A percentile compares a stretch with the other conserved stretches of the same genome.
These are phyloP conservation scores for Arachis stenosperma DNA, from an alignment of 306 rosid species.

Conservation along the genomic window DNA sequence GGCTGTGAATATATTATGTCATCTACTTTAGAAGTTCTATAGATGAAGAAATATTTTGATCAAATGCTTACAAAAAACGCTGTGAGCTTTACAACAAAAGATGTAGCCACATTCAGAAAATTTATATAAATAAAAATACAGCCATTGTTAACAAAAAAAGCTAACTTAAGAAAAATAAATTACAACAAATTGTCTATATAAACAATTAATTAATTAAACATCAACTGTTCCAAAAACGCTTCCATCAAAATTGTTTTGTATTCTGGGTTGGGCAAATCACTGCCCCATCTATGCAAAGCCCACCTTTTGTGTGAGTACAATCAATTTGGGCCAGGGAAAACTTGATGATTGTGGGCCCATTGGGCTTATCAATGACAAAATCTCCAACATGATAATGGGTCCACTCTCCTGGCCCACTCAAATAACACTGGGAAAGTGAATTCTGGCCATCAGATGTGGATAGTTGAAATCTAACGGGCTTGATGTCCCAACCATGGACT, in stretches of 20 bases:
- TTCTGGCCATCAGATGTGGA: constrained; percentile 70
- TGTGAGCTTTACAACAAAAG: neutral
- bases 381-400: constrained; percentile 67
- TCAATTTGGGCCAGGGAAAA: constrained; percentile 89
- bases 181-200: constrained; percentile 20
- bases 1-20: no score
- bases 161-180: neutral
- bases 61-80: no score
- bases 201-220: neutral
- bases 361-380: constrained; percentile 44
- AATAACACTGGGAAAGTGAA: constrained; percentile 49
- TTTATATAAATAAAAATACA: neutral
- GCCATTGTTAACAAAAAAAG: neutral
- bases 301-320: constrained; percentile 92
- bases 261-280: constrained; percentile 54
- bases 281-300: constrained; percentile 77
- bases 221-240: neutral
- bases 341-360: constrained; percentile 48
- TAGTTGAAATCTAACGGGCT: constrained; percentile 74
- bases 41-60: no score
- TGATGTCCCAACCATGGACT: constrained; percentile 88
- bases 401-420: constrained; percentile 64
- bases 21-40: no score
- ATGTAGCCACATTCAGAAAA: neutral
- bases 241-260: constrained; percentile 25